Evolutionary conservation across 2,329 filamentous ascomycete genomes (phyloP), one percentile per base, ranked within the genome.

Genomic region (Verticillium isaacii): DNA sequence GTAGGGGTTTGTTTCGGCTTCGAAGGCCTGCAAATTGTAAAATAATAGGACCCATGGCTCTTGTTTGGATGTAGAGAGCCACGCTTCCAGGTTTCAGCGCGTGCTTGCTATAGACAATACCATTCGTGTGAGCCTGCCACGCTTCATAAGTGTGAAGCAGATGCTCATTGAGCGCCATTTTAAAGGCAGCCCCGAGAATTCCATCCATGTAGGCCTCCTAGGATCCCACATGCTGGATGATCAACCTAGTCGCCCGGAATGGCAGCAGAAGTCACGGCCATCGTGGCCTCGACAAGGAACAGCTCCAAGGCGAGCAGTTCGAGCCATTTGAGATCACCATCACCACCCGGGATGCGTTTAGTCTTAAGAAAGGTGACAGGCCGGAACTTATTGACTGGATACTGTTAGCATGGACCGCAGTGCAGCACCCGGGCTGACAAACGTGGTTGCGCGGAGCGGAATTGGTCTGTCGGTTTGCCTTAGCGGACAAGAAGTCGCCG

Each of bases 271-370:
- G 60, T 66, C 11, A 70, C 63, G 0, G 63, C 57, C 62, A 69
- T 62, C 0, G 68, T 68, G 0, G 68, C 68, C 17, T 70, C 66
- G 2, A 70, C 57, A 1, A 70, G 61, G 7, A 68, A 67, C n/a
- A 67, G 68, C 36, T 70, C 68, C 0, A 68, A 66, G 9, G 62
- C n/a, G 25, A 70, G 32, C 0, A 70, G 58, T 6, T 37, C 6
- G 1, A 64, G 39, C 67, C 68, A 70, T 1, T 36, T 23, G 5
- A n/a, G 36, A 7, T 66, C 65, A 8, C 59, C 60, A 11, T 36
- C 2, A 34, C 56, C 9, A 52, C 62, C 54, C 2, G 29, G 54
- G 29, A 32, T 15, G 54, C 29, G 5, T n/a, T 15, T 17, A 14
- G 29, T n/a, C 11, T n/a, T 17, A 5, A 34, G 14, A 25, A 56